Evolutionary conservation across 441 rosid species (phyloP).

Genomic region (Euphorbia neoarborescens): DNA sequence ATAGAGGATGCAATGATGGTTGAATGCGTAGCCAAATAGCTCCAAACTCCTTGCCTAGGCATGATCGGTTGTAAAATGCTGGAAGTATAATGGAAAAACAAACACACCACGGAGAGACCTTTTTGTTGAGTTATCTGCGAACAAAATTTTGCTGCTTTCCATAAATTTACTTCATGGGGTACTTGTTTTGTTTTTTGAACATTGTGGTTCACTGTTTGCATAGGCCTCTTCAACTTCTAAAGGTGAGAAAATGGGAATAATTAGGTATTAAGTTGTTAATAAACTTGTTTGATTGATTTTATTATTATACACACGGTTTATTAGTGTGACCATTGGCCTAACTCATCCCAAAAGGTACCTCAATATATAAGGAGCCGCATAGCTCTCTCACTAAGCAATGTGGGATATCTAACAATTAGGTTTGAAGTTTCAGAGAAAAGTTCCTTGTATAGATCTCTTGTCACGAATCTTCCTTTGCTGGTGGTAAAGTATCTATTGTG

Average conservation of each 20-base stretch:
- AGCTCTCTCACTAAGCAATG: too few species aligned
- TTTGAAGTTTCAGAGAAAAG: background rate
- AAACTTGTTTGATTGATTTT: background rate
- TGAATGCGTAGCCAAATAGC: background rate
- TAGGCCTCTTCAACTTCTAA: background rate
- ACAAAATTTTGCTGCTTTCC: background rate
- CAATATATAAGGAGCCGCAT: too few species aligned
- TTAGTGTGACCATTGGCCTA: too few species aligned
- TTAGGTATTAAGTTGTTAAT: background rate
- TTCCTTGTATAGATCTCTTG: background rate
- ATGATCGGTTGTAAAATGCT: background rate
- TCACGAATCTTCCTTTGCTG: background rate
- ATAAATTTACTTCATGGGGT: background rate
- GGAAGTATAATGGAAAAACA: background rate
- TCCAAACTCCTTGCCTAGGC: background rate
- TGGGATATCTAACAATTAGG: too few species aligned
- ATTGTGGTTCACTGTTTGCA: background rate
- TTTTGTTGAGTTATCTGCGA: background rate
- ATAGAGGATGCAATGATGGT: background rate
- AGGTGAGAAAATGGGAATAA: too few species aligned
- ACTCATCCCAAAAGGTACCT: too few species aligned
- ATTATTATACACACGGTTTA: background rate
- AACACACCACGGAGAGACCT: background rate
- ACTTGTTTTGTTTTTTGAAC: background rate
- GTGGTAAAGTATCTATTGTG: background rate